Evolutionary conservation across 805 yeast species (phyloP).

Genomic region (Ogataea kodamae): DNA sequence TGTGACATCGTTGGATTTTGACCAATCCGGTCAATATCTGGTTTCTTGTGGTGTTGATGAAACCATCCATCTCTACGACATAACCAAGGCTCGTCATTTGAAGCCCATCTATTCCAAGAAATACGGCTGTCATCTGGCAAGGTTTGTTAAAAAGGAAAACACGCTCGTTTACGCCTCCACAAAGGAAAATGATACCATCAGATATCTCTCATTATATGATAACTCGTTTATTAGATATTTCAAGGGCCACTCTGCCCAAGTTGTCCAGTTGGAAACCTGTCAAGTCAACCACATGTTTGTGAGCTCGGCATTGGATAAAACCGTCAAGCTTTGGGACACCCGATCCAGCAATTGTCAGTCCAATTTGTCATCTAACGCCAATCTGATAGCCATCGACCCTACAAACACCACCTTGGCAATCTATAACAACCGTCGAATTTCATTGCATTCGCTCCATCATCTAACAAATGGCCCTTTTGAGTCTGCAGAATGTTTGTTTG

Average conservation of each 20-base stretch:
- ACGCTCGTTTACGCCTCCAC: slow-evolving; percentile 80
- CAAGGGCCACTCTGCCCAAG: slow-evolving; percentile 79
- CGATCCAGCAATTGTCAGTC: slow-evolving; percentile 67
- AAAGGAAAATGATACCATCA: slow-evolving; percentile 65
- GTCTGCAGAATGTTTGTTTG: slow-evolving; percentile 37
- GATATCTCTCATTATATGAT: slow-evolving; percentile 73
- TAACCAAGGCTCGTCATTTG: slow-evolving; percentile 59
- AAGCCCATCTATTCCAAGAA: slow-evolving; percentile 79
- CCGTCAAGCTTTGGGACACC: slow-evolving; percentile 86
- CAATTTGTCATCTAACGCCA: slow-evolving; percentile 43
- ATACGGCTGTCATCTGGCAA: slow-evolving; percentile 86
- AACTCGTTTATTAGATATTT: slow-evolving; percentile 82
- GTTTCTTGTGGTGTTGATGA: slow-evolving; percentile 79
- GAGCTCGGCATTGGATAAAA: slow-evolving; percentile 69
- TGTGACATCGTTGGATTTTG: slow-evolving; percentile 71
- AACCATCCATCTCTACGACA: slow-evolving; percentile 78
- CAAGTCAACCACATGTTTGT: slow-evolving; percentile 65
- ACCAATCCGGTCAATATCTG: slow-evolving; percentile 76
- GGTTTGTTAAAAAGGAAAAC: slow-evolving; percentile 67
- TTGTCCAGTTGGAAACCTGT: slow-evolving; percentile 65
- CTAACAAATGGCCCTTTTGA: slow-evolving; percentile 58
- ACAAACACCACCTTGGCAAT: slow-evolving; percentile 78
- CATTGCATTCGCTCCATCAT: slow-evolving; percentile 58
- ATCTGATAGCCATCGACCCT: slow-evolving; percentile 70
- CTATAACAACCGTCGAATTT: slow-evolving; percentile 43